Evolutionary conservation across 306 rosid species (phyloP), one percentile per base, ranked within the genome.

Genomic region (Fragaria vesca): DNA sequence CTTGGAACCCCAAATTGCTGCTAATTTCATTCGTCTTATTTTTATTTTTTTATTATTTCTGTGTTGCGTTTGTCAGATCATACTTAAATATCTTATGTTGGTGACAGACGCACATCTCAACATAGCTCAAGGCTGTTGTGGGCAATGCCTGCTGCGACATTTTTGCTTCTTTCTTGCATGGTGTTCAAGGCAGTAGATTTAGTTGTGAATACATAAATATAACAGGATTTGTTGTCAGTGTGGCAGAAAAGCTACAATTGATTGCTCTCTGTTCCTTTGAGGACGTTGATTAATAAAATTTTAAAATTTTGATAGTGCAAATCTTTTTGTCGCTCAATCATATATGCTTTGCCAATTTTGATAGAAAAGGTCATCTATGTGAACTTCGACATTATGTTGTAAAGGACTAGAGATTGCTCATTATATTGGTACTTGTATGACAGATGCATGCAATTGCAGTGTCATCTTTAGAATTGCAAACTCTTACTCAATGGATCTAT

Each of bases 131-230:
- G 46, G 70, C 15, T 32, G 69, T 36, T 36, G 47, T 36, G 70
- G 70, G 47, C 70, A 66, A 66, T 36, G 70, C 13, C 47, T 66
- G 26, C 24, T 66, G 47, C 47, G 15, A 38, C 46, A 36, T 34
- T 66, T 66, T 66, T 66, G 70, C 70, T 36, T 36, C 15, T 66
- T 36, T 66, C 70, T 34, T 66, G 70, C 26, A 38, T 66, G 70
- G 28, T 66, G 70, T 66, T 38, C 28, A 36, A 66, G 24, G 70
- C 40, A 42, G 18, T 66, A 66, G 70, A 36, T 66, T 66, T 66
- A 66, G 70, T n/a, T 66, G 70, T 66, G 70, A 66, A 66, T 66
- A 36, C 70, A 66, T 66, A 66, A 66, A 36, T 66, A 66, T 66
- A 66, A 66, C 28, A 8, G 47, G 70, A 66, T 36, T 36, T 9